Conservation (phyloP, 2,329 filamentous ascomycete genomes). For the Diaporthe eres region DNA sequence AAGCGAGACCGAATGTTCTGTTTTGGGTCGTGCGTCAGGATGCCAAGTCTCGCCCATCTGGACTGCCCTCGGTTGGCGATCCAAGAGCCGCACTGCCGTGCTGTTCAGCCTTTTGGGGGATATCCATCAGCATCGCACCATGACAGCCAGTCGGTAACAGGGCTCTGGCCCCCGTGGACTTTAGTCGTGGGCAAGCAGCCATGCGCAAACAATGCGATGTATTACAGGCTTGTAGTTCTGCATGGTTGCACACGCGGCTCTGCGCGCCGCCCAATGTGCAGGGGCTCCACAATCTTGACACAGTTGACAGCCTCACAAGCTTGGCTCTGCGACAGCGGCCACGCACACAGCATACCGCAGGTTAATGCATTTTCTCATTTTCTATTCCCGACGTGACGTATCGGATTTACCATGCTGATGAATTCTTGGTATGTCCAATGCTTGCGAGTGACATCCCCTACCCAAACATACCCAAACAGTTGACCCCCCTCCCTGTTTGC, state of each 20-base stretch:
- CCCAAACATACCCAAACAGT: neutral
- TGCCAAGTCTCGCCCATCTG: slow-evolving; percentile 4
- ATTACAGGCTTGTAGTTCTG: neutral
- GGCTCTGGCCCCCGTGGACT: neutral
- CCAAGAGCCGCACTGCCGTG: neutral
- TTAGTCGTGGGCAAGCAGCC: neutral
- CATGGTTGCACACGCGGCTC: slow-evolving; percentile 7
- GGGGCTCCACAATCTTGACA: slow-evolving; percentile 22
- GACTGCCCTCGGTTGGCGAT: neutral
- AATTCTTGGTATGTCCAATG: neutral
- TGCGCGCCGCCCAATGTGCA: slow-evolving; percentile 9
- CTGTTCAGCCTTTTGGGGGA: neutral
- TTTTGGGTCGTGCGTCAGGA: slow-evolving; percentile 30
- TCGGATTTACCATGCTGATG: neutral
- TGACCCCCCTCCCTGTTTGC: neutral
- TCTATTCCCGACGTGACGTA: slow-evolving; percentile 20
- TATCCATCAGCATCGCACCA: neutral
- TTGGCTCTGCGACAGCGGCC: slow-evolving; percentile 12
- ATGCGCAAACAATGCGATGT: neutral
- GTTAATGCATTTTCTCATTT: slow-evolving; percentile 11
- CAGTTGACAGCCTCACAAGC: slow-evolving; percentile 26
- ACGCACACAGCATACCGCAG: slow-evolving; percentile 14
- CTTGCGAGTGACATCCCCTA: neutral
- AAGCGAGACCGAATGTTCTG: slow-evolving; percentile 32
- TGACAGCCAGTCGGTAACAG: slow-evolving; percentile 1